phyloP scores from a whole-genome alignment of 2,329 filamentous ascomycete species.

The Cadophora malorum region DNA sequence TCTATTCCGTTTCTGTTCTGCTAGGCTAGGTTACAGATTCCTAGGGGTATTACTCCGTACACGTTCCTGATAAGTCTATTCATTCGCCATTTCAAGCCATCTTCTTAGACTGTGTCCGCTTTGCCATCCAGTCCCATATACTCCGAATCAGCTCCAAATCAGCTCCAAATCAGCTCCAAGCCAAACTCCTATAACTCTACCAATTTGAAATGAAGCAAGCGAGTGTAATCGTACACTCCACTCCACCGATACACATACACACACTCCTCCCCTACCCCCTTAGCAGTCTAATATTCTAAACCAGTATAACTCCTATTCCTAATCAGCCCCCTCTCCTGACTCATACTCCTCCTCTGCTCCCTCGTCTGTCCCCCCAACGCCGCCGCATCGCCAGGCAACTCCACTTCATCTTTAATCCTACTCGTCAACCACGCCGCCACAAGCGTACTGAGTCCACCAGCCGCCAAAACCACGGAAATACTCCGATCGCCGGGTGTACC shows the following conservation, averaged over 20 bases:
- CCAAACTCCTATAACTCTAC: background rate
- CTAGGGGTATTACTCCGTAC: background rate
- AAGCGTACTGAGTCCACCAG: conserved; percentile 81
- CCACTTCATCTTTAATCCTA: conserved; percentile 44
- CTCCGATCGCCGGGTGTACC: conserved; percentile 85
- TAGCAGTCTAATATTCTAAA: conserved; percentile 32
- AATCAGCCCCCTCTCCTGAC: conserved; percentile 23
- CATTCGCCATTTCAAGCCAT: background rate
- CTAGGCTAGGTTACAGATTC: background rate
- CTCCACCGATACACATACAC: background rate
- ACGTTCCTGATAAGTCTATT: background rate
- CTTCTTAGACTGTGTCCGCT: too few relatives aligned
- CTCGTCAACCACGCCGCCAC: conserved; percentile 71
- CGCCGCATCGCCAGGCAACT: conserved; percentile 35
- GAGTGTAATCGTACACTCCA: background rate
- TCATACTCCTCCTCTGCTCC: conserved; percentile 23
- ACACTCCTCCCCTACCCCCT: background rate
- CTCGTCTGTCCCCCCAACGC: conserved; percentile 19
- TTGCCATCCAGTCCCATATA: too few relatives aligned
- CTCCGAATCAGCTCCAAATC: too few relatives aligned
- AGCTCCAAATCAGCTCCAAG: background rate
- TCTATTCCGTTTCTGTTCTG: too few relatives aligned
- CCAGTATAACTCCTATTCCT: conserved; percentile 27
- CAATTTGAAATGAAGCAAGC: background rate
- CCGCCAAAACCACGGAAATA: conserved; percentile 83